phyloP scores from a whole-genome alignment of 768 basidiomycete genomes.

The Leccinum olivaceopallidum region DNA sequence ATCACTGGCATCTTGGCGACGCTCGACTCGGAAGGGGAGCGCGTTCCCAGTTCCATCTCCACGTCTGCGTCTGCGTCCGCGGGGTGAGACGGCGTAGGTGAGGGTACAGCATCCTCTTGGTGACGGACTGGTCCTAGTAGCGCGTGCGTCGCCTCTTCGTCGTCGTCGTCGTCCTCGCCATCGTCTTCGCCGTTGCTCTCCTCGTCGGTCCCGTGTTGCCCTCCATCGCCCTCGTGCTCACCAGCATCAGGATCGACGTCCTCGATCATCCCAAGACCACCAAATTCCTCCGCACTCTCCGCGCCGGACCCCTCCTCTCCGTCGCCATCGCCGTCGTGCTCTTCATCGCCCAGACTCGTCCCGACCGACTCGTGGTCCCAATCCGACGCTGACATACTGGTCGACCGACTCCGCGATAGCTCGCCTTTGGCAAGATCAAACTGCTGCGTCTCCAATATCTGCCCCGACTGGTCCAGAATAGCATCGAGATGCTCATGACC shows the following conservation, averaged over 20 bases:
- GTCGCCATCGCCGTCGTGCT: slow-evolving; percentile 19
- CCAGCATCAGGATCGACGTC: slow-evolving; percentile 7
- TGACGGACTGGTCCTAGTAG: slow-evolving; percentile 20
- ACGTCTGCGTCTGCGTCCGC: slow-evolving; percentile 3
- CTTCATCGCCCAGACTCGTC: slow-evolving; percentile 25
- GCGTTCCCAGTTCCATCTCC: slow-evolving; percentile 1
- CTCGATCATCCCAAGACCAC: slow-evolving; percentile 26
- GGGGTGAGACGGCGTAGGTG: background rate
- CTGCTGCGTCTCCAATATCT: slow-evolving; percentile 83
- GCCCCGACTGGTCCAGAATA: slow-evolving; percentile 86
- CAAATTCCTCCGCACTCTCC: slow-evolving; percentile 41
- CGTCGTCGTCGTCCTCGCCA: slow-evolving; percentile 32
- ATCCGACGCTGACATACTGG: slow-evolving; percentile 41
- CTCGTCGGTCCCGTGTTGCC: slow-evolving; percentile 38
- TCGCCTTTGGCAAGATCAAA: slow-evolving; percentile 59
- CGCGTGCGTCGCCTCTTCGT: slow-evolving; percentile 30
- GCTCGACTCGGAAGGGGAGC: slow-evolving; percentile 15
- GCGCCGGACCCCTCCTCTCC: slow-evolving; percentile 27
- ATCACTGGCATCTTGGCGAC: background rate
- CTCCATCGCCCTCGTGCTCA: slow-evolving; percentile 9
- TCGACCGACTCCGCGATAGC: slow-evolving; percentile 55
- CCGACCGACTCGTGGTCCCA: slow-evolving; percentile 21
- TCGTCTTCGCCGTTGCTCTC: slow-evolving; percentile 41
- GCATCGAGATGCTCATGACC: slow-evolving; percentile 89
- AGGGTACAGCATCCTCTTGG: slow-evolving; percentile 1